phyloP scores from a whole-genome alignment of 495 filamentous ascomycete genomes.

The Massariosphaeria phaeospora region DNA sequence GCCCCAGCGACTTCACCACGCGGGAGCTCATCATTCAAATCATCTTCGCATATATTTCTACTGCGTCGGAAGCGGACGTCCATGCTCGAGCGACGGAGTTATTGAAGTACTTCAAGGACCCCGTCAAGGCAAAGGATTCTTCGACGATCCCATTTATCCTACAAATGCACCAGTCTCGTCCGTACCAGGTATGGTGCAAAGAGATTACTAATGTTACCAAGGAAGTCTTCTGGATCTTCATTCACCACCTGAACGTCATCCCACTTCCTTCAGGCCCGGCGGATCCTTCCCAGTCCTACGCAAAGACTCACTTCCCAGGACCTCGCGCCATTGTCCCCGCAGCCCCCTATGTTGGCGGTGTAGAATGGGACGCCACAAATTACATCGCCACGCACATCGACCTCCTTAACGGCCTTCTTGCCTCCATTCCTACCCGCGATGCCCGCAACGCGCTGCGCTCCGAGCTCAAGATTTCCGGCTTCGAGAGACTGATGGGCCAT shows the following conservation, averaged over 20 bases:
- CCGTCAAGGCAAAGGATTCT: slow-evolving; percentile 65
- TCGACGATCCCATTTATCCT: slow-evolving; percentile 80
- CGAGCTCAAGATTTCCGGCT: slow-evolving; percentile 77
- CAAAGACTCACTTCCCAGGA: slow-evolving; percentile 73
- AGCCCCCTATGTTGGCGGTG: slow-evolving; percentile 93
- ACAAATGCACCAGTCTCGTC: slow-evolving; percentile 78
- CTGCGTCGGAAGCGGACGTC: slow-evolving; percentile 51
- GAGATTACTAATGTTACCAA: slow-evolving; percentile 90
- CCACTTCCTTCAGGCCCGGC: slow-evolving; percentile 45
- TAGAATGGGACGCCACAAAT: slow-evolving; percentile 98
- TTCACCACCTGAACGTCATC: slow-evolving; percentile 87
- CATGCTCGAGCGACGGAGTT: slow-evolving; percentile 60
- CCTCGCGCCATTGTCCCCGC: slow-evolving; percentile 87
- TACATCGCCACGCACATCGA: slow-evolving; percentile 91
- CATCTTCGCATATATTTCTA: slow-evolving; percentile 76
- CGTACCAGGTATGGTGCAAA: slow-evolving; percentile 90
- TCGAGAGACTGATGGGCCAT: slow-evolving; percentile 80
- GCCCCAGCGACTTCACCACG: slow-evolving; percentile 92
- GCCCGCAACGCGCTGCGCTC: slow-evolving; percentile 75
- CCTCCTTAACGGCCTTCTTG: slow-evolving; percentile 83
- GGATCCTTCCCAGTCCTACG: slow-evolving; percentile 47
- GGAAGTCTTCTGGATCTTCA: slow-evolving; percentile 99
- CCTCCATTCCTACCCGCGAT: slow-evolving; percentile 65
- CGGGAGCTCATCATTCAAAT: slow-evolving; percentile 80
- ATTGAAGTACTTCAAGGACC: slow-evolving; percentile 75